Evolutionary conservation across 1,284 basidiomycete species (phyloP).

Genomic region (Sutorius eximius): DNA sequence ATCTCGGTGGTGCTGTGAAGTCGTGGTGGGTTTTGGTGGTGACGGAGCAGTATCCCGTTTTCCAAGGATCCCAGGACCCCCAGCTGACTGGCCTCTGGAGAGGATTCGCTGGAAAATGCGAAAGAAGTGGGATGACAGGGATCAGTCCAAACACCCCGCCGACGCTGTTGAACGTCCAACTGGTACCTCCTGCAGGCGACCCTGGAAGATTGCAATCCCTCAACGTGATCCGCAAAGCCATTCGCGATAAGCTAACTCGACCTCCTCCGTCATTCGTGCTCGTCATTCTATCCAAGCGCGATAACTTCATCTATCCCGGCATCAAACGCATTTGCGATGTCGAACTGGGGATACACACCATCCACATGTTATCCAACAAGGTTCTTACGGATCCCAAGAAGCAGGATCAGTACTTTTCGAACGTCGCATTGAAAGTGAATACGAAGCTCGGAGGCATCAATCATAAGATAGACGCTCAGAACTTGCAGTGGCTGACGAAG

Average conservation of each 20-base stretch:
- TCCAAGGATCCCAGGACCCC: conserved; percentile 45
- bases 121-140: conserved; percentile 50
- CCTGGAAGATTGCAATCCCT: conserved; percentile 45
- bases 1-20: conserved; percentile 45
- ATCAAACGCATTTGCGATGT: conserved; percentile 75
- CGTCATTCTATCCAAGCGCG: conserved; percentile 60
- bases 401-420: conserved; percentile 77
- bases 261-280: conserved; percentile 55
- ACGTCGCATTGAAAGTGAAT: conserved; percentile 43
- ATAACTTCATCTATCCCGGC: conserved; percentile 72
- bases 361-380: conserved; percentile 56
- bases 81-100: conserved; percentile 43
- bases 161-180: conserved; percentile 36
- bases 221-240: conserved; percentile 37
- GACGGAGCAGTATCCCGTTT: conserved; percentile 42
- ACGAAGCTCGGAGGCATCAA: conserved; percentile 79
- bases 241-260: conserved; percentile 36
- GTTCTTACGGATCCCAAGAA: conserved; percentile 52
- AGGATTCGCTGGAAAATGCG: conserved; percentile 54
- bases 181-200: conserved; percentile 37
- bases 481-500: conserved; percentile 63
- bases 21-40: conserved; percentile 64
- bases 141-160: conserved; percentile 32
- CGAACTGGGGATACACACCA: conserved; percentile 65
- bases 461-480: conserved; percentile 56